phyloP scores from a whole-genome alignment of 2,329 filamentous ascomycete genomes.

The Fusarium kyushuense region DNA sequence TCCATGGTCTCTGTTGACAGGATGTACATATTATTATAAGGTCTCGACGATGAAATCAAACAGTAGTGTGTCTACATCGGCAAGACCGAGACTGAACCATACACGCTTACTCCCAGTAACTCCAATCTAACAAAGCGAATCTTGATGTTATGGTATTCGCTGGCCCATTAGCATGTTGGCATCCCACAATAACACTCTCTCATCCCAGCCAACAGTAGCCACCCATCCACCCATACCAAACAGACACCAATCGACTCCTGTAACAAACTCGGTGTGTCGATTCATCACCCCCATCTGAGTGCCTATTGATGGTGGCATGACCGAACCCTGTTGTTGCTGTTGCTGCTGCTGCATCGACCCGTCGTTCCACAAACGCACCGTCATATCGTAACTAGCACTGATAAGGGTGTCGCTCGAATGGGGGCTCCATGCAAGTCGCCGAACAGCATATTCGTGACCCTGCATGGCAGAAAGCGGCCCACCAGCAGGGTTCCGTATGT shows the following conservation, averaged over 20 bases:
- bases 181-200: conserved; percentile 92
- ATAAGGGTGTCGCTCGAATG: conserved; percentile 90
- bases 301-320: conserved; percentile 63
- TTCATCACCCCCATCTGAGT: conserved; percentile 89
- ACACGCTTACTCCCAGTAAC: conserved; percentile 32
- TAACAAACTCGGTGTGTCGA: conserved; percentile 93
- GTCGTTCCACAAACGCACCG: conserved; percentile 92
- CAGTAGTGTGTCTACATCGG: not conserved
- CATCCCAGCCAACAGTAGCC: conserved; percentile 94
- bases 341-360: conserved; percentile 56
- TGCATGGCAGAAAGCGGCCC: conserved; percentile 80
- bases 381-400: conserved; percentile 98
- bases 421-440: conserved; percentile 89
- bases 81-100: not conserved
- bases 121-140: conserved; percentile 22
- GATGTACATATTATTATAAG: not conserved
- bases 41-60: not conserved
- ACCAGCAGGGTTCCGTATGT: conserved; percentile 80
- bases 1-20: too few relatives aligned
- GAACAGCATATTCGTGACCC: conserved; percentile 92
- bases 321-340: conserved; percentile 54
- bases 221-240: conserved; percentile 97
- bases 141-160: conserved; percentile 39
- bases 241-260: conserved; percentile 96
- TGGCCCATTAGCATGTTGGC: conserved; percentile 66